Base-by-base conservation (phyloP, 2,329 filamentous ascomycete species). In the Paraphoma chrysanthemicola region DNA sequence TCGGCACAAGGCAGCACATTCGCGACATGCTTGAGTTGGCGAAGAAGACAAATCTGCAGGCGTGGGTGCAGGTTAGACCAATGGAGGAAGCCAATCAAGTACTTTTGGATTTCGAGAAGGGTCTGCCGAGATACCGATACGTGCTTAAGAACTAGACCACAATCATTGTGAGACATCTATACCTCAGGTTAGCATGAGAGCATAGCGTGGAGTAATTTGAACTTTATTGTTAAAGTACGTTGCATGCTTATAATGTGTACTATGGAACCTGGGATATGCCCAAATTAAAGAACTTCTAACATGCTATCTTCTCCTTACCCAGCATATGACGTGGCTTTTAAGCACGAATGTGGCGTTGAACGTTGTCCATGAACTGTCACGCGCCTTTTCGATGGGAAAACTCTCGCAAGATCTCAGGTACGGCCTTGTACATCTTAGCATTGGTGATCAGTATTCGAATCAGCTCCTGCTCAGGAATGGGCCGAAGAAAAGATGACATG, bases 1-100 rank as follows among this genome's bases (percentile, higher is more conserved):
- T 84, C 29, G 88, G 88, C 0, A 82, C 89, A 48, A 82, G 87
- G 2, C 78, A 86, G 30, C 86, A 90, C 54, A 82, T 83, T 52
- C 84, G 86, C 63, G 87, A 77, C 23, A 81, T 81, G 79, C 65
- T 81, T 33, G 72, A 80, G 23, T 76, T 81, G 60, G 78, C 75
- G 1, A 77, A 73, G 41, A 66, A 70, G 43, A 73, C 78, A 41
- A 61, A 71, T 38, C 71, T 81, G 54, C 71, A 78, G 61, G 77
- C 79, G n/a, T 77, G 76, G 72, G 60, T 79, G 4, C 71, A 80
- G 60, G 69, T 70, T 23, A 78, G 78, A 53, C 73, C 75, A 5
- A 78, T 81, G 78, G 72, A 64, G 1, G 67, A 71, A 31, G 70
- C 69, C 12, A 72, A 72, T 51, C 64, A 75, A 49, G 79, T 79